Evolutionary conservation across 2,329 filamentous ascomycete species (phyloP).

Genomic region (Teratosphaeria zuluensis): DNA sequence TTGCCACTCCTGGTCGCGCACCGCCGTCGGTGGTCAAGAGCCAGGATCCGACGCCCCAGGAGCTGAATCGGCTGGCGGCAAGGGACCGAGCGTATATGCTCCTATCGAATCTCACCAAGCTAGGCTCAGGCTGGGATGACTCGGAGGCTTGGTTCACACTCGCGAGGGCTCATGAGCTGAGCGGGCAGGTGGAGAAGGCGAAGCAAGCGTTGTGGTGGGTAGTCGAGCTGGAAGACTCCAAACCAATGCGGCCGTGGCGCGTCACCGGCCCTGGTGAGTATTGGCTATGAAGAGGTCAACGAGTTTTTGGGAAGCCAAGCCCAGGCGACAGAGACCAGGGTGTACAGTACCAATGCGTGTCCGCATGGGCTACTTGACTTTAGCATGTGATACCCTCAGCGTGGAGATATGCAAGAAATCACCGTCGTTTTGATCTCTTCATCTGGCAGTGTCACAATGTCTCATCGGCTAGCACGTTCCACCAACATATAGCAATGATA

Average conservation of each 20-base stretch:
- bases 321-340: neutral
- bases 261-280: constrained; percentile 32
- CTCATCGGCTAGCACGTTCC: too few species aligned
- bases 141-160: constrained; percentile 89
- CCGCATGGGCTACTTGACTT: neutral
- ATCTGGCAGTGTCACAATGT: neutral
- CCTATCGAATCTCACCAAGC: constrained; percentile 71
- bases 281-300: neutral
- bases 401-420: neutral
- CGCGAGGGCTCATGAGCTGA: constrained; percentile 77
- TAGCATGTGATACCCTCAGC: constrained; percentile 1
- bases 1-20: constrained; percentile 2
- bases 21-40: neutral
- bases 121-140: constrained; percentile 80
- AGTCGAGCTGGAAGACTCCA: constrained; percentile 82
- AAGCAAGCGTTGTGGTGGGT: constrained; percentile 97
- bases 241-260: constrained; percentile 69
- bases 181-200: constrained; percentile 74
- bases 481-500: too few species aligned
- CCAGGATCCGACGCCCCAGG: constrained; percentile 47
- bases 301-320: neutral
- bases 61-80: constrained; percentile 75
- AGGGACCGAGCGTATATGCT: constrained; percentile 82
- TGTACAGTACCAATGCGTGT: neutral
- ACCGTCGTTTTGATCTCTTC: neutral